Evolutionary conservation across 495 filamentous ascomycete genomes (phyloP), one percentile per base, ranked within the genome.

Genomic region (Xanthoparmelia taractica): DNA sequence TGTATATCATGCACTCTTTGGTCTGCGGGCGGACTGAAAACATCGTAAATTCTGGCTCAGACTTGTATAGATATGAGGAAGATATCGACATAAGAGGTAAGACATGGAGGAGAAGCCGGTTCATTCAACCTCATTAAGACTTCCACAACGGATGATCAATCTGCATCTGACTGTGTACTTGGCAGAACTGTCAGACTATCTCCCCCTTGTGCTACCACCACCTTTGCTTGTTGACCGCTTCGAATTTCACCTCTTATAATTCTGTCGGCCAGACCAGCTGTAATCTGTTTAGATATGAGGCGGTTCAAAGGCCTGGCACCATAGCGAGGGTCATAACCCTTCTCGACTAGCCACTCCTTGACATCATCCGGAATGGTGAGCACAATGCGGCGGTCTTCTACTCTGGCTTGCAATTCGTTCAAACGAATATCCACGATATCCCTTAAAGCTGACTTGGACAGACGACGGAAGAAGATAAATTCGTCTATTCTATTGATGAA

Each of bases 401-500:
- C 82, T n/a, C 91, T 82, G 54, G 77, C 71, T 70, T 96, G 91
- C 0, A 97, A 78, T 74, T 98, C 94, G 59, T 81, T 84, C 41
- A 97, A 77, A 58, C 94, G 84, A 62, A 97, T 96, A 68, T 97
- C 90, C 57, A 97, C 91, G 59, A 97, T 97, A 68, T 95, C 94
- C 10, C 91, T 78, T 33, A 97, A 83, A 52, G 94, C 91, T 31
- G 82, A 79, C 25, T 80, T 76, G 0, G 88, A 91, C 4, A 97
- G 83, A 12, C 92, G 83, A 70, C 87, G 88, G 82, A 97, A 97
- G 70, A 97, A 79, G 73, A 97, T 96, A 77, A 97, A 96, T 60
- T 95, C 92, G 74, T 97, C 94, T 59, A 97, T 90, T 10, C 94
- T 84, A 74, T 98, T 97, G 59, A 97, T 80, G 79, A 97, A 98